These are phyloP conservation scores for Musa acuminata DNA, from an alignment of 176 grass and related monocot genomes.

Conservation along the genomic window DNA sequence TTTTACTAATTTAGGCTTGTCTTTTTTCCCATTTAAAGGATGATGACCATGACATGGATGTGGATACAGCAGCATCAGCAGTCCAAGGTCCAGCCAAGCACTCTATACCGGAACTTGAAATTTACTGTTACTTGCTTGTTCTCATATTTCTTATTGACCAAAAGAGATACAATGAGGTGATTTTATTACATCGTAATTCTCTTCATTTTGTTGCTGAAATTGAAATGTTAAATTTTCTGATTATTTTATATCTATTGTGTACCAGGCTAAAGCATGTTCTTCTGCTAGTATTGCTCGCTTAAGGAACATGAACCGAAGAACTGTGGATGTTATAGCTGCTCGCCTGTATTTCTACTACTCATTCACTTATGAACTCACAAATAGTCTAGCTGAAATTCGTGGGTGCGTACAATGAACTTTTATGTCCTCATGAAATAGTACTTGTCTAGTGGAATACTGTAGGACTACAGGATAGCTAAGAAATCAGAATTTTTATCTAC, in stretches of 20 bases:
- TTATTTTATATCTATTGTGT: slow-evolving; percentile 2
- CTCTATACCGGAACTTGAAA: slow-evolving; percentile 60
- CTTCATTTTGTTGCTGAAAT: background rate
- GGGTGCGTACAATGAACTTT: slow-evolving; percentile 40
- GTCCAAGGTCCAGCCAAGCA: slow-evolving; percentile 49
- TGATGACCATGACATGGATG: slow-evolving; percentile 62
- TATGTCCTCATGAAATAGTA: background rate
- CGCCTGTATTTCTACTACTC: slow-evolving; percentile 74
- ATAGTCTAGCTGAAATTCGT: slow-evolving; percentile 73
- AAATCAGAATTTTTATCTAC: slow-evolving; percentile 1
- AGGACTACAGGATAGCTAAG: background rate
- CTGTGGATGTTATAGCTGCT: slow-evolving; percentile 69
- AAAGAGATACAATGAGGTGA: slow-evolving; percentile 66
- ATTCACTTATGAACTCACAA: slow-evolving; percentile 56
- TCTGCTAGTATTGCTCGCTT: slow-evolving; percentile 60
- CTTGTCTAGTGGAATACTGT: background rate
- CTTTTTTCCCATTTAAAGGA: slow-evolving; percentile 25
- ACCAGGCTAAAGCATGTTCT: slow-evolving; percentile 67
- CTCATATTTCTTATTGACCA: slow-evolving; percentile 66
- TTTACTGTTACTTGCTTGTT: slow-evolving; percentile 80
- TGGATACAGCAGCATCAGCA: slow-evolving; percentile 34
- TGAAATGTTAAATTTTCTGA: slow-evolving; percentile 6
- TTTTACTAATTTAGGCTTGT: background rate
- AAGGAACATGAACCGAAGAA: slow-evolving; percentile 83
- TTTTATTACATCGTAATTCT: background rate